Evolutionary conservation across 305 asterid genomes (phyloP).

Genomic region (Salvia sclarea): DNA sequence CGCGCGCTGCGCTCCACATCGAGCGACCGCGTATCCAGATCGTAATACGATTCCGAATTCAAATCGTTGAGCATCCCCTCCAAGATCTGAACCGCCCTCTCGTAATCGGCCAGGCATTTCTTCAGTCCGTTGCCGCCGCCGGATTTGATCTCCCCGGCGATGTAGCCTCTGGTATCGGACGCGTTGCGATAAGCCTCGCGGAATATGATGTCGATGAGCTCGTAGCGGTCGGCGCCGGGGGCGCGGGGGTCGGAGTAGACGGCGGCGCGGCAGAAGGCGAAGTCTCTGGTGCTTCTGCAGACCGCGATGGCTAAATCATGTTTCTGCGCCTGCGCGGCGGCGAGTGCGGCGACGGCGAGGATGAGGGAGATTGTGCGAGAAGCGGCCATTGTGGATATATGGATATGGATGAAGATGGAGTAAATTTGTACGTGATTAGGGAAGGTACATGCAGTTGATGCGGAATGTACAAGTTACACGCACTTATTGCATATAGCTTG

Average conservation of each 20-base stretch:
- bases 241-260: constrained; percentile 49
- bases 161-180: constrained; percentile 27
- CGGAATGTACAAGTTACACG: neutral
- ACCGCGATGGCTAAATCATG: constrained; percentile 39
- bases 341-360: constrained; percentile 15
- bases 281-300: constrained; percentile 42
- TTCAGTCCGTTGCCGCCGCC: constrained; percentile 17
- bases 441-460: constrained; percentile 18
- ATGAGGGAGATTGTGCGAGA: neutral
- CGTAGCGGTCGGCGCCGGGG: constrained; percentile 38
- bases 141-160: constrained; percentile 23
- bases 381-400: constrained; percentile 23
- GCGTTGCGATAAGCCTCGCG: constrained; percentile 33
- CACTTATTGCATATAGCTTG: neutral
- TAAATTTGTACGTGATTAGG: neutral
- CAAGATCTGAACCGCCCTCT: constrained; percentile 23
- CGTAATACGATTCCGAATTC: constrained; percentile 37
- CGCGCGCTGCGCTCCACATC: neutral
- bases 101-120: constrained; percentile 34
- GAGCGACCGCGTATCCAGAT: constrained; percentile 25
- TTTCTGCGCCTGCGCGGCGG: constrained; percentile 1
- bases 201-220: constrained; percentile 41
- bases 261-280: constrained; percentile 39
- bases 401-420: neutral
- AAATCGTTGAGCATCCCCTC: constrained; percentile 25